phyloP scores from a whole-genome alignment of 768 basidiomycete species.

The Phlebiopsis flavidoalba region DNA sequence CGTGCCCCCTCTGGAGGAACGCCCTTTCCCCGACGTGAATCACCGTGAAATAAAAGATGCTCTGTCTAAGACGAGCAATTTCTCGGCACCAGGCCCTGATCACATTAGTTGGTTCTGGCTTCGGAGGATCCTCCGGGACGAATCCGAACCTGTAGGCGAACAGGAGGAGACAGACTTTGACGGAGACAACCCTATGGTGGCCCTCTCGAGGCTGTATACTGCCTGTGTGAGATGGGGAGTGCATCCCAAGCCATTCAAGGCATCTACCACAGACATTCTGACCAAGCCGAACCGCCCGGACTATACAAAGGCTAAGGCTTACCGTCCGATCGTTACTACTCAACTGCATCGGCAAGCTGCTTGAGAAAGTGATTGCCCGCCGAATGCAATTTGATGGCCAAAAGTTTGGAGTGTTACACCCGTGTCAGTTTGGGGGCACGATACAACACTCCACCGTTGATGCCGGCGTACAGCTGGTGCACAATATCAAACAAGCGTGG shows the following conservation, averaged over 20 bases:
- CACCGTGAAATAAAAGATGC: background rate
- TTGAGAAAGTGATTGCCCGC: constrained; percentile 16
- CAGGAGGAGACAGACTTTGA: background rate
- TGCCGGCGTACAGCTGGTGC: constrained; percentile 10
- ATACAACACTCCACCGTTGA: constrained; percentile 15
- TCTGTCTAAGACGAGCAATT: background rate
- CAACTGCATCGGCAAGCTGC: constrained; percentile 18
- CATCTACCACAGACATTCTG: constrained; percentile 13
- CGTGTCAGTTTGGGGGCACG: constrained; percentile 14
- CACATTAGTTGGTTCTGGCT: constrained; percentile 5
- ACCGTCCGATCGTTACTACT: constrained; percentile 21
- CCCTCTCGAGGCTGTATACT: constrained; percentile 6
- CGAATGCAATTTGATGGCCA: constrained; percentile 16
- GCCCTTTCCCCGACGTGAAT: constrained; percentile 1
- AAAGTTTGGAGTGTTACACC: constrained; percentile 8
- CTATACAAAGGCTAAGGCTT: constrained; percentile 17
- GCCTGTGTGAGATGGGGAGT: constrained; percentile 5
- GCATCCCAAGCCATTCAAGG: constrained; percentile 12
- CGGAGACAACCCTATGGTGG: background rate
- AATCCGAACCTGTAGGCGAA: background rate
- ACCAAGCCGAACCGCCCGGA: constrained; percentile 18
- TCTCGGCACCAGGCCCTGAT: constrained; percentile 12
- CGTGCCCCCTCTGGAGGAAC: background rate
- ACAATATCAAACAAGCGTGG: constrained; percentile 10
- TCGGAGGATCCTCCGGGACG: background rate